phyloP scores from a whole-genome alignment of 164 flowering plant genomes.

The grape (Vitis vinifera) region ASM3070453v1 NC_081820.1:22492001-22492500 shows the following conservation, averaged over 20 bases:
- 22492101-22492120: constrained; percentile 74
- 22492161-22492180: not conserved
- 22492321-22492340: constrained; percentile 90
- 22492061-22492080: not conserved
- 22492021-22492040: not conserved
- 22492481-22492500: not conserved
- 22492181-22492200: not conserved
- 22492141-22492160: constrained; percentile 81
- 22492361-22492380: constrained; percentile 82
- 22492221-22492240: not conserved
- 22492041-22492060: not conserved
- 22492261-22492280: constrained; percentile 95
- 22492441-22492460: not conserved
- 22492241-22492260: constrained; percentile 21
- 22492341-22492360: constrained; percentile 93
- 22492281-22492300: constrained; percentile 97
- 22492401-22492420: not conserved
- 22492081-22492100: constrained; percentile 65
- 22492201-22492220: not conserved
- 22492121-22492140: constrained; percentile 80
- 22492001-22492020: not conserved
- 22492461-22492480: too few species aligned
- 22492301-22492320: constrained; percentile 91
- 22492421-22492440: not conserved
- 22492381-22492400: not conserved